Conservation (phyloP, 2,329 filamentous ascomycete species). For the Metarhizium guizhouense region DNA sequence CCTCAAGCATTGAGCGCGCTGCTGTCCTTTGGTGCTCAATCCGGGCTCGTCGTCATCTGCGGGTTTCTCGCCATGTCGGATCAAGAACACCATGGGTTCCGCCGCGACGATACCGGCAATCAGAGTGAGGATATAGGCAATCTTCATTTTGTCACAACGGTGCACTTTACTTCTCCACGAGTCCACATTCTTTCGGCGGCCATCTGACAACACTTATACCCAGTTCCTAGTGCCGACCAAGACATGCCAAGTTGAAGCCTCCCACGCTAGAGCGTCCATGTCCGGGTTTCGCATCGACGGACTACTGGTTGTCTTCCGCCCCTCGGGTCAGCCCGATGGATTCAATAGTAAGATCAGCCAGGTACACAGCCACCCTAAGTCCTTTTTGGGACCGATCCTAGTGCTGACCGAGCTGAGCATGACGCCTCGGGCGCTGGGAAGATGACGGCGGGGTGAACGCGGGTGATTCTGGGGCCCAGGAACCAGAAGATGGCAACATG, state of each 20-base stretch:
- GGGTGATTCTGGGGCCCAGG: too few species aligned
- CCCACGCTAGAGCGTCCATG: not conserved
- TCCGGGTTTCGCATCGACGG: not conserved
- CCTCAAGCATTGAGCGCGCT: constrained; percentile 51
- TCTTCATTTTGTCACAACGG: constrained; percentile 12
- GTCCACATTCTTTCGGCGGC: not conserved
- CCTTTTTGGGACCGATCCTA: not conserved
- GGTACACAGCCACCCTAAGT: not conserved
- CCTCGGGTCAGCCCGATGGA: not conserved
- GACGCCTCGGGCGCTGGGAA: not conserved
- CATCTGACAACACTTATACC: not conserved
- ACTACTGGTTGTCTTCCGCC: not conserved
- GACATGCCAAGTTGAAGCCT: not conserved
- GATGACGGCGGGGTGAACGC: too few species aligned
- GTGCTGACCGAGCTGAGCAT: not conserved
- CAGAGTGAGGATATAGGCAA: constrained; percentile 10
- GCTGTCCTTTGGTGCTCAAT: constrained; percentile 38
- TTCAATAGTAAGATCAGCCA: not conserved
- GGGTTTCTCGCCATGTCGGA: constrained; percentile 57
- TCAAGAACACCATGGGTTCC: constrained; percentile 48
- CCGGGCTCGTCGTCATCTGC: constrained; percentile 33
- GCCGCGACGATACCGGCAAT: constrained; percentile 11
- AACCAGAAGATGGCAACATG: too few species aligned
- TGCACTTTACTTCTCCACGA: not conserved
- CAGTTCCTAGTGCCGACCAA: not conserved